Percentiles rank a stretch among this genome's conserved stretches.
phyloP scores from a whole-genome alignment of 2,329 filamentous ascomycete species.

The Arthrobotrys megalospora region DNA sequence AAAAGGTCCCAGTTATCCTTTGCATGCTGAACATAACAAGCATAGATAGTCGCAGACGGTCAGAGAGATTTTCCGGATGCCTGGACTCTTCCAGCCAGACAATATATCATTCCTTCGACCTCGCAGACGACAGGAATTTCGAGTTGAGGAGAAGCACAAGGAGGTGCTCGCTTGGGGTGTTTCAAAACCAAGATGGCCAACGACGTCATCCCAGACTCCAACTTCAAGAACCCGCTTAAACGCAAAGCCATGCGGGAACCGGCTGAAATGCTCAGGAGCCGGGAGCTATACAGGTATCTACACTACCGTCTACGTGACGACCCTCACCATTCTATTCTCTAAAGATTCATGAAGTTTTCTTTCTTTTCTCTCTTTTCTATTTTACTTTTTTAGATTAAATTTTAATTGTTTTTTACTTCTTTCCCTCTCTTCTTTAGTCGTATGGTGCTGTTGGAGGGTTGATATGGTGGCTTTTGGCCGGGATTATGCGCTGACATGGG shows the following conservation, averaged over 20 bases:
- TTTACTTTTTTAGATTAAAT: not conserved
- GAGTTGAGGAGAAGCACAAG: constrained; percentile 40
- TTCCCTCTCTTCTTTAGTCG: not conserved
- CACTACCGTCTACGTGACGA: not conserved
- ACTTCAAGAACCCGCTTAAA: constrained; percentile 42
- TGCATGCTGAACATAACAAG: constrained; percentile 38
- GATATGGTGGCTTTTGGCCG: constrained; percentile 7
- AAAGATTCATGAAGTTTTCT: not conserved
- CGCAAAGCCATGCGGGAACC: constrained; percentile 48
- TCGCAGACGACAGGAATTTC: constrained; percentile 53
- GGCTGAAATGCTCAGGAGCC: constrained; percentile 47
- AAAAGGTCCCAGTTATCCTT: constrained; percentile 16
- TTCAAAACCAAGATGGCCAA: constrained; percentile 52
- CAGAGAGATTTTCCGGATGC: constrained; percentile 47
- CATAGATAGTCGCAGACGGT: constrained; percentile 37
- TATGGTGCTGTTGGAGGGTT: constrained; percentile 8
- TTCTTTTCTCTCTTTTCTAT: not conserved
- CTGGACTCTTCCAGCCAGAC: constrained; percentile 19
- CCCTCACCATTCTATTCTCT: not conserved
- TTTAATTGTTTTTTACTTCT: not conserved
- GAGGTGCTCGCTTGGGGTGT: constrained; percentile 51
- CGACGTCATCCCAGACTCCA: constrained; percentile 51
- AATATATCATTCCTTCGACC: constrained; percentile 41
- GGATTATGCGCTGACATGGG: constrained; percentile 45
- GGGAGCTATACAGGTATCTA: constrained; percentile 56